These are phyloP conservation scores for Pseudomassariella vexata DNA, from an alignment of 2,329 filamentous ascomycete species.

Conservation along the genomic window DNA sequence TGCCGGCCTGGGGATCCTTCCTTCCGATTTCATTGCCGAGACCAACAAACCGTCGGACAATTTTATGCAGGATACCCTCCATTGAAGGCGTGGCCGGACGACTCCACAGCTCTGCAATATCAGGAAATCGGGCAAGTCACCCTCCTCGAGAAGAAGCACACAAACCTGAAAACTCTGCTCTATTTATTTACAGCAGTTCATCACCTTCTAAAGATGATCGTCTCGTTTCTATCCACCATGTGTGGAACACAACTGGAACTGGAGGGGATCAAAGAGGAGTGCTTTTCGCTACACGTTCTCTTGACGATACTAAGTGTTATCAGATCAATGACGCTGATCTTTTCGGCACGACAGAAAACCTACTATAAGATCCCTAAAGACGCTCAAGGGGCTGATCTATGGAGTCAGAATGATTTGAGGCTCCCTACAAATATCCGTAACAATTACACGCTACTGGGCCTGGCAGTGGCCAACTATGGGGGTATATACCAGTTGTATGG, in stretches of 20 bases:
- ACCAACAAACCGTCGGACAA: too few relatives aligned
- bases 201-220: constrained; percentile 2
- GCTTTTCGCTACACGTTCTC: background rate
- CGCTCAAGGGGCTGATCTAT: constrained; percentile 4
- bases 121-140: constrained; percentile 1
- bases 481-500: constrained; percentile 18
- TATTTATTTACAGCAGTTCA: constrained; percentile 2
- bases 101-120: constrained; percentile 47
- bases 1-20: too few relatives aligned
- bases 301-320: constrained; percentile 2
- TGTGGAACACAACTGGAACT: background rate
- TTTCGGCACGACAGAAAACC: constrained; percentile 1
- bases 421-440: constrained; percentile 2
- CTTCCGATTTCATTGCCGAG: too few relatives aligned
- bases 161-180: background rate
- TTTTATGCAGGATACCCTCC: constrained; percentile 50
- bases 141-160: background rate
- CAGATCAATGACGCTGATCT: constrained; percentile 3
- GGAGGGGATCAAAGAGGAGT: constrained; percentile 2
- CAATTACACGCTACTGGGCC: constrained; percentile 1
- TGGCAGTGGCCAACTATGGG: constrained; percentile 9
- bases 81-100: constrained; percentile 54
- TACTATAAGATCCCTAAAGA: background rate
- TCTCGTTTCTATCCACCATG: constrained; percentile 1
- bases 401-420: constrained; percentile 2